Conservation (phyloP, 768 basidiomycete genomes). For the Auricularia sp. region DNA sequence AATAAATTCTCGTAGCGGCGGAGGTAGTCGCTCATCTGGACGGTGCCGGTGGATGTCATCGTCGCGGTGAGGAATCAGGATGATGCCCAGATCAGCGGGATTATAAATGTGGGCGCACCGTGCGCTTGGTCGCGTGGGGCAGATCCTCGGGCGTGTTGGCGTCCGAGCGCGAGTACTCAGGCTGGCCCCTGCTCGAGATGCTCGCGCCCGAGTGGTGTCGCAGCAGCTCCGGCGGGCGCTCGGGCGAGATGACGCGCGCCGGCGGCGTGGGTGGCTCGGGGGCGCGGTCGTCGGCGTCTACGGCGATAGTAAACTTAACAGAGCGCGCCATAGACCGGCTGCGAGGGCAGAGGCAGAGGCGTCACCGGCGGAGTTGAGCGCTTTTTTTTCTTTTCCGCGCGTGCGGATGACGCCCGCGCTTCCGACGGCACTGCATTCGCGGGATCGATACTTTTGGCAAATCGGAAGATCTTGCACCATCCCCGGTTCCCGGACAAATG, state of each 20-base stretch:
- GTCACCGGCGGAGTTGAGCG: too few relatives aligned
- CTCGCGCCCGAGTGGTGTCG: background rate
- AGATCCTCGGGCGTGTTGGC: conserved; percentile 41
- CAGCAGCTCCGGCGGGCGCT: background rate
- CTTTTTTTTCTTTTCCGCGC: too few relatives aligned
- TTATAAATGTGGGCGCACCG: conserved; percentile 6
- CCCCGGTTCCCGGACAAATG: too few relatives aligned
- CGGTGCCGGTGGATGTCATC: conserved; percentile 8
- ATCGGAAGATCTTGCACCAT: too few relatives aligned
- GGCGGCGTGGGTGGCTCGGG: too few relatives aligned
- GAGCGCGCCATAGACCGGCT: too few relatives aligned
- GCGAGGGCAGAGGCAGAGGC: too few relatives aligned
- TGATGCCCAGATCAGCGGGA: conserved; percentile 1
- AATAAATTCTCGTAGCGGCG: conserved; percentile 81
- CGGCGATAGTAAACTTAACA: too few relatives aligned
- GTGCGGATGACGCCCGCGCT: too few relatives aligned
- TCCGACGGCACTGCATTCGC: too few relatives aligned
- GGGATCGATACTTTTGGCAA: too few relatives aligned
- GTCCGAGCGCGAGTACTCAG: background rate
- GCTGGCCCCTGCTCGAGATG: background rate
- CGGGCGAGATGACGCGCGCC: background rate
- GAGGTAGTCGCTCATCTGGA: conserved; percentile 75
- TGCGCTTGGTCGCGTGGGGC: conserved; percentile 78
- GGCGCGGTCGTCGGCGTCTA: too few relatives aligned
- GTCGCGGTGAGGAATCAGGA: background rate